Base-by-base conservation (phyloP, 1,139 yeast species). In the Pichia sp. region DNA sequence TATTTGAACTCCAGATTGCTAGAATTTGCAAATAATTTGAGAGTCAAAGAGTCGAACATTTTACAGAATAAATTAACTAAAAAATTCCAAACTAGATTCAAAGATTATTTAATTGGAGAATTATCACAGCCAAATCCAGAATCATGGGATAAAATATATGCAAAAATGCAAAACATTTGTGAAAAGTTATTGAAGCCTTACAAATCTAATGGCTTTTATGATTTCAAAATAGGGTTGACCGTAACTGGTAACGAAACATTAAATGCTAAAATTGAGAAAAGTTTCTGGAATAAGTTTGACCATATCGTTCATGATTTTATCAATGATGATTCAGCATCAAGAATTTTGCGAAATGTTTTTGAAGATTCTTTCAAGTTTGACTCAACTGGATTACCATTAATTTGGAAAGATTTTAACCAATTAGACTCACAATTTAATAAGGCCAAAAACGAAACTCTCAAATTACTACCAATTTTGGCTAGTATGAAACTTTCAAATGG, bases 291-390 rank as follows among this genome's bases (percentile, higher is more conserved):
- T 35, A 68, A 72, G 29, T 77, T 89, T 54, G 76, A 81, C 53
- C 73, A 72, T 4, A 69, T 78, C 20, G 71, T 84, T 43, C 82
- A 75, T 54, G 85, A 82, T 50, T 74, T 73, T 50, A 64, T 84
- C 45, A 74, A 76, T 20, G 83, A 77, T 53, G 88, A 82, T 44
- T 76, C 72, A 20, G 71, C 80, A 22, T 70, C 81, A 3, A 69
- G 70, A 43, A 70, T 82, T 26, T 63, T 85, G 59, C 79, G 82
- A 63, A 86, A 81, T 47, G 70, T 77, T 53, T 92, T 92, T 67
- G 97, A 90, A 59, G 87, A 82, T 51, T 71, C 70, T 47, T 92
- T 92, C 69, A 74, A 94, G 57, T 92, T 85, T 63, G 96, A 89
- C 64, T 80, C 76, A 42, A 50, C 53, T 20, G 95, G 94, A 6